phyloP scores from a whole-genome alignment of 2,329 filamentous ascomycete species.

The Byssothecium circinans region DNA sequence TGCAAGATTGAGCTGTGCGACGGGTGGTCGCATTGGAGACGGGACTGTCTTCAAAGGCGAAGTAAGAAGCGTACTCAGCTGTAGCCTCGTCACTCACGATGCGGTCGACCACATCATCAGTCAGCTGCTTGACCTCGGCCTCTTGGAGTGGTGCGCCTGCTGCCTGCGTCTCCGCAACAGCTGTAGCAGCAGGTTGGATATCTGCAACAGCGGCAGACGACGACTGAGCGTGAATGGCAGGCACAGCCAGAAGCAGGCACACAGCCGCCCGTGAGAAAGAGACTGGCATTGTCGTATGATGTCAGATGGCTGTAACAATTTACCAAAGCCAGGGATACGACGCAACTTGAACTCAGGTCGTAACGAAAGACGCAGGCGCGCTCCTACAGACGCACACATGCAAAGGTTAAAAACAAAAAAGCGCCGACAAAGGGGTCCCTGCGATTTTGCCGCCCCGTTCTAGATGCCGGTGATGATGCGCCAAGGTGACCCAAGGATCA shows the following conservation, averaged over 20 bases:
- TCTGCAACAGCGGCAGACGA: background rate
- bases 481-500: no score
- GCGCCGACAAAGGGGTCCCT: background rate
- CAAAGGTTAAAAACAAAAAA: slow-evolving; percentile 1
- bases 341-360: background rate
- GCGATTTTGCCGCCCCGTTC: background rate
- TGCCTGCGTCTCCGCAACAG: background rate
- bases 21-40: background rate
- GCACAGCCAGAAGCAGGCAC: background rate
- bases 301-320: background rate
- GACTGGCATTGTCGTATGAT: background rate
- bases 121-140: slow-evolving; percentile 11
- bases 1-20: slow-evolving; percentile 12
- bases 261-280: background rate
- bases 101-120: slow-evolving; percentile 3
- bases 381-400: background rate
- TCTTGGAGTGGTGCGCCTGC: background rate
- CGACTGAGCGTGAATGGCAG: background rate
- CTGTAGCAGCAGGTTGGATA: slow-evolving; percentile 2
- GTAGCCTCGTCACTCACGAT: slow-evolving; percentile 2
- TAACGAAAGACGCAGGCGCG: background rate
- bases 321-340: background rate
- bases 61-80: slow-evolving; percentile 3
- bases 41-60: slow-evolving; percentile 11
- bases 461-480: background rate